Evolutionary conservation across 139 green algal genomes (phyloP).

Genomic region (Haematococcus sp.): DNA sequence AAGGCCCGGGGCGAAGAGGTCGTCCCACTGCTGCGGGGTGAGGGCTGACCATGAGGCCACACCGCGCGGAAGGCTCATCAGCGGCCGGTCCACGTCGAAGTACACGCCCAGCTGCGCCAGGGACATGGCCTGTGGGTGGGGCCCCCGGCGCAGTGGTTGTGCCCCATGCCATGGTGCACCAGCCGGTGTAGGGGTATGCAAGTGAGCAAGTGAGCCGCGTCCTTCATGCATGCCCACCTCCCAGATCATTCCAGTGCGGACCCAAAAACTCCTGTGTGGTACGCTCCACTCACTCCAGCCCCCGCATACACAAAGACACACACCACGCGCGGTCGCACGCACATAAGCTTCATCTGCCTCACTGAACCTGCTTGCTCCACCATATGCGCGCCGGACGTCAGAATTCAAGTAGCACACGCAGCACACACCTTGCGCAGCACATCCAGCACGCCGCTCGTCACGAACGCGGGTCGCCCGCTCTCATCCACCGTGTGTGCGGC

Average conservation of each 20-base stretch:
- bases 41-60: constrained; percentile 51
- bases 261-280: no score
- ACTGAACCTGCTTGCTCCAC: no score
- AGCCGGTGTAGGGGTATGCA: background rate
- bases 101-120: constrained; percentile 71
- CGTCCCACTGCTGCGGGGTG: constrained; percentile 62
- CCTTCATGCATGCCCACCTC: no score
- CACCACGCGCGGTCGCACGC: no score
- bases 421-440: constrained; percentile 78
- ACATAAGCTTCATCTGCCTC: no score
- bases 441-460: constrained; percentile 67
- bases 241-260: background rate
- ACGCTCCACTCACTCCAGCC: background rate
- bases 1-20: constrained; percentile 59
- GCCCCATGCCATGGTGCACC: no score
- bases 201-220: background rate
- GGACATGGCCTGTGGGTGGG: constrained; percentile 48
- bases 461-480: constrained; percentile 71
- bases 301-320: no score
- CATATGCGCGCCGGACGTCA: no score
- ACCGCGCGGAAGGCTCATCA: constrained; percentile 33
- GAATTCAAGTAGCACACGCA: no score
- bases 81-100: constrained; percentile 69
- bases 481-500: constrained; percentile 85
- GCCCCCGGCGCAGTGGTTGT: no score